Evolutionary conservation across 257 asterid genomes (phyloP), one percentile per base, ranked within the genome.

Genomic region (Anisodus acutangulus): DNA sequence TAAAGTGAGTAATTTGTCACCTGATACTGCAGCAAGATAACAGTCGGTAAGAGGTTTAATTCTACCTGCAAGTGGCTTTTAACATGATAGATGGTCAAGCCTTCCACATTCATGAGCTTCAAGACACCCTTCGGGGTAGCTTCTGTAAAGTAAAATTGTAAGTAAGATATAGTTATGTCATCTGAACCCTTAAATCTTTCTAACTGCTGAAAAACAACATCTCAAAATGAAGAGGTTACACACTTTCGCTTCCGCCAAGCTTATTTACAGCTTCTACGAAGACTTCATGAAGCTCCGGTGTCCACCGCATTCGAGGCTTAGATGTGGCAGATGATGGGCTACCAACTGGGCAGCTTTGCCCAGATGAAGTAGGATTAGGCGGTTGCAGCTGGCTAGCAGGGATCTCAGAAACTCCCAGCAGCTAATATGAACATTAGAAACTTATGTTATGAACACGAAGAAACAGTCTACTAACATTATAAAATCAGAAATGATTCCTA

Each of bases 241-340:
- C 83, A 95, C 98, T 87, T 88, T 95, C 97, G 67, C 94, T 86
- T 58, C 98, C 97, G 85, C 98, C 98, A 15, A 95, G 98, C 88
- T 95, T 93, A 87, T 87, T 88, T 72, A 95, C 98, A 66, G 97
- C 92, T 49, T 91, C 95, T 55, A 93, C 85, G 57, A 95, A 95
- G 60, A 87, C 86, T 83, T 95, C 97, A 80, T 95, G 98, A 88
- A 93, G 98, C 85, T 95, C 97, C 6, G 95, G 97, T n/a, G 97
- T 95, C 98, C 98, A 95, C 72, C 97, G 95, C 98, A 95, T 95
- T 13, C 97, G 92, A 68, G 96, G 88, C 90, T 92, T 95, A 79
- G 90, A 53, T 74, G 80, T 71, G 7, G 91, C 85, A 76, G 94
- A 85, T 9, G 94, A 88, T 86, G 94, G 91, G 86, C 88, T 85